Percentiles rank a stretch among this genome's conserved stretches.
These are phyloP conservation scores for Debaryomyces udenii DNA, from an alignment of 1,139 yeast species.

Conservation along the genomic window DNA sequence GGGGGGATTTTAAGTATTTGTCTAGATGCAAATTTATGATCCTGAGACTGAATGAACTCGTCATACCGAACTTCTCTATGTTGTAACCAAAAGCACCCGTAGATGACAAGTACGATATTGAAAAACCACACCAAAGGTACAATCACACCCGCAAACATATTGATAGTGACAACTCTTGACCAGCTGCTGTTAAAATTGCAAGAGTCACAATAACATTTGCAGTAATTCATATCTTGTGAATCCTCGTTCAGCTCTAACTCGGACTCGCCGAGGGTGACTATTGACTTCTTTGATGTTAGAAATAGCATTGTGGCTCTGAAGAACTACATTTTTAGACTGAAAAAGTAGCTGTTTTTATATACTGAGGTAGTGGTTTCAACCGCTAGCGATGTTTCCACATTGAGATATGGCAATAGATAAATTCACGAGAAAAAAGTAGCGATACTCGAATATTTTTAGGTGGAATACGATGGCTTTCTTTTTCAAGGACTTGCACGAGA, in stretches of 20 bases:
- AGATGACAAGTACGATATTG: conserved; percentile 13
- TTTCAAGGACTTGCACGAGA: too few species aligned
- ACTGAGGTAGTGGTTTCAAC: conserved; percentile 1
- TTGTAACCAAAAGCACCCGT: conserved; percentile 13
- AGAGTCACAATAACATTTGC: conserved; percentile 12
- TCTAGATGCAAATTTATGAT: conserved; percentile 6
- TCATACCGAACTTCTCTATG: conserved; percentile 15
- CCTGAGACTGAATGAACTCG: conserved; percentile 15
- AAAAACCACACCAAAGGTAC: conserved; percentile 29
- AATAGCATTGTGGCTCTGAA: conserved; percentile 4
- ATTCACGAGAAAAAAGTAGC: background rate
- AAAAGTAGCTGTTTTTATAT: background rate
- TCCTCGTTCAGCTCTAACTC: conserved; percentile 7
- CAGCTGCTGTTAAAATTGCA: conserved; percentile 10
- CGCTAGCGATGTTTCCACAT: conserved; percentile 2
- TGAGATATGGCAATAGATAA: conserved; percentile 6
- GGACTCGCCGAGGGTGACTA: conserved; percentile 3
- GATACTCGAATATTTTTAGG: too few species aligned
- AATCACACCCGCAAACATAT: conserved; percentile 22
- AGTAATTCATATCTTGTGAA: conserved; percentile 2
- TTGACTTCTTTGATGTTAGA: conserved; percentile 2
- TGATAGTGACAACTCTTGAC: conserved; percentile 4
- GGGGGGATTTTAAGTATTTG: conserved; percentile 5
- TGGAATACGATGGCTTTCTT: too few species aligned
- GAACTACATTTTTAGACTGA: too few species aligned